phyloP scores from a whole-genome alignment of 176 grass and related monocot species.

The Avena sativa region DNA sequence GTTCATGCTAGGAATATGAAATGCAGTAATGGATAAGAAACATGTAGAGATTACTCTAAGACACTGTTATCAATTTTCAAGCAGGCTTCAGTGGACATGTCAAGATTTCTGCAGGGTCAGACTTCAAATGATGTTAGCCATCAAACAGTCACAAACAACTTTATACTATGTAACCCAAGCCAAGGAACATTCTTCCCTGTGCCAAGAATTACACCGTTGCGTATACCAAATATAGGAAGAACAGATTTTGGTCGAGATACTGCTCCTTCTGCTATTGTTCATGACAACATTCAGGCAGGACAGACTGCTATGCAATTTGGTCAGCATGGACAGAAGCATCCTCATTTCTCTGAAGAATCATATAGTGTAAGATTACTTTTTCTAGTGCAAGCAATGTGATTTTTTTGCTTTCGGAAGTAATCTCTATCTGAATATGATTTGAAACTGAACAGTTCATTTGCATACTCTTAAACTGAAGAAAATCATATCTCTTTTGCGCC shows the following conservation, averaged over 20 bases:
- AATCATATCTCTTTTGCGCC: constrained; percentile 29
- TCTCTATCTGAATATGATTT: constrained; percentile 14
- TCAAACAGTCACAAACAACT: neutral
- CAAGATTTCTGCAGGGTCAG: constrained; percentile 38
- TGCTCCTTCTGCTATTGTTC: constrained; percentile 9
- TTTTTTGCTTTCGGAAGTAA: constrained; percentile 13
- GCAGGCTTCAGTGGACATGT: constrained; percentile 39
- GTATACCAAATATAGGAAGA: constrained; percentile 39
- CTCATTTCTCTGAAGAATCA: constrained; percentile 36
- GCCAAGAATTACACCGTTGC: constrained; percentile 35
- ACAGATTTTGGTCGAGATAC: constrained; percentile 26
- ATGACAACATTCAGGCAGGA: constrained; percentile 28
- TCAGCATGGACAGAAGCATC: neutral
- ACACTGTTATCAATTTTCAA: constrained; percentile 22
- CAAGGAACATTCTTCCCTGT: constrained; percentile 24
- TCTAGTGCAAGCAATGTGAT: neutral
- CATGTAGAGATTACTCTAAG: constrained; percentile 29
- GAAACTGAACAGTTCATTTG: constrained; percentile 18
- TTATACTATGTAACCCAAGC: constrained; percentile 33
- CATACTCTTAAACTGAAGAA: constrained; percentile 10
- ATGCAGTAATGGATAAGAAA: neutral
- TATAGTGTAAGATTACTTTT: constrained; percentile 37
- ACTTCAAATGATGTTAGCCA: constrained; percentile 39
- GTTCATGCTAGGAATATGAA: neutral
- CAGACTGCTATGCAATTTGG: constrained; percentile 24